phyloP scores from a whole-genome alignment of 2,329 filamentous ascomycete species.

The Colletotrichum sublineola region DNA sequence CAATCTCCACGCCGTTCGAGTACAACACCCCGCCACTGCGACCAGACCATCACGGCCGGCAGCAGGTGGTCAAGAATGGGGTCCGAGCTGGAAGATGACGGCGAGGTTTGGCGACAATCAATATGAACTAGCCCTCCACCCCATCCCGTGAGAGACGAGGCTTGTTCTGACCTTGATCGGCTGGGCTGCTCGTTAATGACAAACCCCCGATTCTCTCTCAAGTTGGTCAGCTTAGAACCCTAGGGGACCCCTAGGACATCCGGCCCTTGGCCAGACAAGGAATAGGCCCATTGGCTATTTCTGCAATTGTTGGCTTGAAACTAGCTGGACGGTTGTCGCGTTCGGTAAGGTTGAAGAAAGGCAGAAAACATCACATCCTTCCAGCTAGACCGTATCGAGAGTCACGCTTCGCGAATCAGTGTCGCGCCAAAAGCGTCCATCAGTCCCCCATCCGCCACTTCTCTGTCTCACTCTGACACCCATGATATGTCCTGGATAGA shows the following conservation, averaged over 20 bases:
- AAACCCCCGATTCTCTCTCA: constrained; percentile 1
- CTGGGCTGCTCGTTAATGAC: constrained; percentile 19
- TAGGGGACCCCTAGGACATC: constrained; percentile 15
- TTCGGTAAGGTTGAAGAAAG: constrained; percentile 12
- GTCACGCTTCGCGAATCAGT: constrained; percentile 4
- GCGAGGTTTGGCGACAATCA: constrained; percentile 1
- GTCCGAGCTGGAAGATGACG: constrained; percentile 14
- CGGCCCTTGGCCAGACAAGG: constrained; percentile 23
- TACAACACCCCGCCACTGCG: constrained; percentile 4
- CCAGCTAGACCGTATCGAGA: constrained; percentile 20
- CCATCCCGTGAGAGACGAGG: constrained; percentile 4
- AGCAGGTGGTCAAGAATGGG: constrained; percentile 14
- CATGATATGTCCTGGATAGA: constrained; percentile 37
- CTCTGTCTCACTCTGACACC: constrained; percentile 37
- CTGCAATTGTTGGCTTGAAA: constrained; percentile 16
- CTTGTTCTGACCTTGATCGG: constrained; percentile 39
- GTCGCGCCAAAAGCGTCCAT: constrained; percentile 30
- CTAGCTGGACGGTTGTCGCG: constrained; percentile 15
- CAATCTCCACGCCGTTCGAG: neutral
- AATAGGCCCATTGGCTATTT: constrained; percentile 9
- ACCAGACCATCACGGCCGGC: constrained; percentile 6
- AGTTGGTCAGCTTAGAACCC: constrained; percentile 23
- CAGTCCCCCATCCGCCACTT: constrained; percentile 29
- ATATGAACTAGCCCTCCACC: neutral
- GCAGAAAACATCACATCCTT: constrained; percentile 6